These are phyloP conservation scores for Pezicula neosporulosa DNA, from an alignment of 2,329 filamentous ascomycete genomes.

Conservation along the genomic window DNA sequence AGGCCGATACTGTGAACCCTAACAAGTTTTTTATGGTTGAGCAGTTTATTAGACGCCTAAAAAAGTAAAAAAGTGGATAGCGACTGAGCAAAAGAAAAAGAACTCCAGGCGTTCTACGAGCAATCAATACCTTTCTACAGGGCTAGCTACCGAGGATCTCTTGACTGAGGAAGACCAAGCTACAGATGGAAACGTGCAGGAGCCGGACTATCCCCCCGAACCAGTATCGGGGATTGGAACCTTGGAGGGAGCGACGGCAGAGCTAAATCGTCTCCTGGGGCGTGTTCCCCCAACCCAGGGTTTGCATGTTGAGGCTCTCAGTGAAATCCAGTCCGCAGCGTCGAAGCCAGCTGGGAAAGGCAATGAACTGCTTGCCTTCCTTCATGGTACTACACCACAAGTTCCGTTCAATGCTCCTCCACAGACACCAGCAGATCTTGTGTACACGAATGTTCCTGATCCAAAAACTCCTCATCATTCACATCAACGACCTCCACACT, in stretches of 20 bases:
- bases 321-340: constrained; percentile 7
- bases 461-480: constrained; percentile 57
- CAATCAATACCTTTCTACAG: constrained; percentile 37
- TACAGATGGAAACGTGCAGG: constrained; percentile 16
- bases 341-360: constrained; percentile 34
- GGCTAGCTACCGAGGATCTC: constrained; percentile 50
- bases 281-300: constrained; percentile 51
- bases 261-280: constrained; percentile 51
- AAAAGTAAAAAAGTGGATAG: constrained; percentile 90
- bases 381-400: constrained; percentile 31
- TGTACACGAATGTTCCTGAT: constrained; percentile 43
- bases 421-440: constrained; percentile 53
- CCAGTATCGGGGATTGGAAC: constrained; percentile 31
- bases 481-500: constrained; percentile 45
- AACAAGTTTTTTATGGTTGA: constrained; percentile 99
- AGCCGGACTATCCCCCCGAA: constrained; percentile 1
- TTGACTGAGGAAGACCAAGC: constrained; percentile 58
- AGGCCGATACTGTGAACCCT: constrained; percentile 56
- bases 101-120: constrained; percentile 49
- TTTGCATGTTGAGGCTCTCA: constrained; percentile 30
- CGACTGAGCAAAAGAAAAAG: constrained; percentile 69
- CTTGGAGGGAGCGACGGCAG: constrained; percentile 44
- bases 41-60: constrained; percentile 80
- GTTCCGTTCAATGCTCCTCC: constrained; percentile 29
- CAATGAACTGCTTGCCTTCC: constrained; percentile 47